Evolutionary conservation across 2,329 filamentous ascomycete genomes (phyloP), one percentile per base, ranked within the genome.

Genomic region (Scedosporium boydii): DNA sequence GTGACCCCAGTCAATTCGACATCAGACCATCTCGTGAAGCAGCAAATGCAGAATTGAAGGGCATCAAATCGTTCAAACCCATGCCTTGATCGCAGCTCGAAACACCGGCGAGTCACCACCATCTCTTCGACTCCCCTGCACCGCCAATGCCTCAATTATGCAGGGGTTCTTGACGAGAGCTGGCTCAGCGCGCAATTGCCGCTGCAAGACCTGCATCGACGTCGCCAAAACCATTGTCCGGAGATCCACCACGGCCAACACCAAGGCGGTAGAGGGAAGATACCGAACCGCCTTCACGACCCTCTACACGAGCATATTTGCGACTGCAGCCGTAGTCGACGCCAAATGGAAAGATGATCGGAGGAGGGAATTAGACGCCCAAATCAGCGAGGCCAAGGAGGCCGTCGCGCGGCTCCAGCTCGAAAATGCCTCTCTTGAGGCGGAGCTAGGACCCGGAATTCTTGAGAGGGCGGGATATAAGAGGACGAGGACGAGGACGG

Each of bases 161-260:
- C 84, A 84, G 75, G 80, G 81, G 66, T 72, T 90, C 67, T 88
- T 87, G 86, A 86, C 84, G 73, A 83, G 86, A 76, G 83, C 84
- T 76, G 80, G 82, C 69, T 83, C 82, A 79, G 80, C 80, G 75
- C 83, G 82, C 74, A 79, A 82, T 68, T 88, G 85, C 76, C 81
- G 80, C 74, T 89, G 86, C 76, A 78, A 82, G 67, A 78, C 83
- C 69, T 89, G 86, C 74, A 74, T 83, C 61, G 79, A 81, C 62
- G 75, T 77, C 60, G 70, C 80, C 63, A 76, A 80, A 81, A 63
- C 80, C 79, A 69, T 73, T 79, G 61, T 66, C 18, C 63, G 65
- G 16, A 62, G 64, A 14, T 58, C 63, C 27, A 80, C 82, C 55
- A 80, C 79, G 48, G 75, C 77, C 23, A 74, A 18, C 21, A 78